phyloP scores from a whole-genome alignment of 2,329 filamentous ascomycete species.

The Claviceps maximensis region DNA sequence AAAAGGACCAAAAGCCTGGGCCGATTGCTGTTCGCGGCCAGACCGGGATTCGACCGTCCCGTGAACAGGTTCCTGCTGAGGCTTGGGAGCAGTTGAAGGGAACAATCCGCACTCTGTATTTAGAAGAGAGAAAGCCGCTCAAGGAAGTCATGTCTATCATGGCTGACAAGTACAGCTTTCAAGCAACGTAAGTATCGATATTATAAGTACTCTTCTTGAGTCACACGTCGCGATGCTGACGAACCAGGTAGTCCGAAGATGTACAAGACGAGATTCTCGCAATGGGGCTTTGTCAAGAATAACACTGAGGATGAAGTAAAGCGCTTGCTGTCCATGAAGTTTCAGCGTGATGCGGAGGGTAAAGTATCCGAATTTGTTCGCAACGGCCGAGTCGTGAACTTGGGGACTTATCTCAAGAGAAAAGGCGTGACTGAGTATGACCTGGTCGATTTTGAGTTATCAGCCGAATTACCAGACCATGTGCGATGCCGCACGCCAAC shows the following conservation, averaged over 20 bases:
- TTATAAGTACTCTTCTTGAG: too few species aligned
- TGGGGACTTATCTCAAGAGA: constrained; percentile 38
- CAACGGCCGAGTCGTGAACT: constrained; percentile 37
- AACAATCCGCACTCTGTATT: constrained; percentile 31
- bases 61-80: constrained; percentile 31
- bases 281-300: constrained; percentile 42
- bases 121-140: constrained; percentile 36
- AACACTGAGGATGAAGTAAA: constrained; percentile 41
- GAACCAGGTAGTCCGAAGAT: constrained; percentile 31
- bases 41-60: constrained; percentile 22
- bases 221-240: constrained; percentile 8
- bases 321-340: constrained; percentile 36
- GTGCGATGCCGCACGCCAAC: constrained; percentile 32
- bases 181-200: constrained; percentile 30
- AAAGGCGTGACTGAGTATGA: constrained; percentile 41
- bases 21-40: constrained; percentile 18
- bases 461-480: constrained; percentile 28
- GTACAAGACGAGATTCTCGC: constrained; percentile 42
- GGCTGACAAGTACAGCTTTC: constrained; percentile 33
- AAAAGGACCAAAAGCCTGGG: constrained; percentile 17
- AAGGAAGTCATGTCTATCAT: constrained; percentile 39
- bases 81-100: constrained; percentile 35
- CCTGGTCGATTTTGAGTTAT: constrained; percentile 31
- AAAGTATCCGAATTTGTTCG: constrained; percentile 40
- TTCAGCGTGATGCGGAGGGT: constrained; percentile 37